Percentiles rank a stretch among this genome's conserved stretches.
phyloP scores from a whole-genome alignment of 2,329 filamentous ascomycete genomes.

The Cryphonectria japonica region DNA sequence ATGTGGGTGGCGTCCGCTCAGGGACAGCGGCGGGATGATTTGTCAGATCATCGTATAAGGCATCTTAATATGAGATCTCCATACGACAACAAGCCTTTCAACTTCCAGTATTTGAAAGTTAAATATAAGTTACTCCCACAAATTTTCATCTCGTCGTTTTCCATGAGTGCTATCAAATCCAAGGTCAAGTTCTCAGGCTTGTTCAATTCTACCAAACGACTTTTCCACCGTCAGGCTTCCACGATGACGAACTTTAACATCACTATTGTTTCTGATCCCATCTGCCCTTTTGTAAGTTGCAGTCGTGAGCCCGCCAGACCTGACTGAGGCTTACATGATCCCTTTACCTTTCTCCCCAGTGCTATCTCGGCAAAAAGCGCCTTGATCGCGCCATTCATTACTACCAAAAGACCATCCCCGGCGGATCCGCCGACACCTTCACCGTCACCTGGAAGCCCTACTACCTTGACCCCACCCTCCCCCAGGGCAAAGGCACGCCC shows the following conservation, averaged over 20 bases:
- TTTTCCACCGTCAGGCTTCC: slow-evolving; percentile 22
- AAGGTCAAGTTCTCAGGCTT: background rate
- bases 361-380: slow-evolving; percentile 79
- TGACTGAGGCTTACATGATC: slow-evolving; percentile 31
- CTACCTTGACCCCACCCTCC: slow-evolving; percentile 73
- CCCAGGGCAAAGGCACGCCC: slow-evolving; percentile 47
- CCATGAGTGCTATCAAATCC: background rate
- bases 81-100: background rate
- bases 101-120: background rate
- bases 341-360: slow-evolving; percentile 45
- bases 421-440: slow-evolving; percentile 67
- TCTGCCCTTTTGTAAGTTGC: slow-evolving; percentile 65
- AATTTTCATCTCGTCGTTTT: background rate
- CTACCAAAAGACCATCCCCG: slow-evolving; percentile 66
- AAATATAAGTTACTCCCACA: background rate
- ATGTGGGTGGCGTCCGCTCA: slow-evolving; percentile 3
- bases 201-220: slow-evolving; percentile 13
- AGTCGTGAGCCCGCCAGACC: background rate
- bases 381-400: slow-evolving; percentile 71
- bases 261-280: slow-evolving; percentile 77
- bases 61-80: background rate
- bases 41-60: slow-evolving; percentile 17
- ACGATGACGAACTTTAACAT: slow-evolving; percentile 76
- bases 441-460: slow-evolving; percentile 76
- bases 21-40: slow-evolving; percentile 7